A percentile compares a stretch with the other conserved stretches of the same genome.
Conservation (phyloP, 371 early-diverging fungal genomes). For the Funneliformis caledonium region DNA sequence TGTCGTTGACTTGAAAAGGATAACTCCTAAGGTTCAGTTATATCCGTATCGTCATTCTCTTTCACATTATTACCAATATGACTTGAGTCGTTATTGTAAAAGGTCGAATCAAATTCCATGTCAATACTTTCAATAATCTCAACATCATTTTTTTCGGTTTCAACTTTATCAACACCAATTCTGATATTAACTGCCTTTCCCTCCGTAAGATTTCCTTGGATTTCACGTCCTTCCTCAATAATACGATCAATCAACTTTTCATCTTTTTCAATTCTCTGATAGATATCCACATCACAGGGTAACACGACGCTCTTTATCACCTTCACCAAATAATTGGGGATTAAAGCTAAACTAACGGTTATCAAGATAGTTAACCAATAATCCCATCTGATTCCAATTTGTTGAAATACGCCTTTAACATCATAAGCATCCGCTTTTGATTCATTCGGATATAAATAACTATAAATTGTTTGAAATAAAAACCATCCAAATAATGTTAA, state of each 20-base stretch:
- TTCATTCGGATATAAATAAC: slow-evolving; percentile 54
- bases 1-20: not conserved
- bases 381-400: slow-evolving; percentile 45
- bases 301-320: slow-evolving; percentile 50
- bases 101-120: too few relatives aligned
- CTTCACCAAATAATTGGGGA: slow-evolving; percentile 52
- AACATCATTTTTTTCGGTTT: not conserved
- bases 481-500: slow-evolving; percentile 62
- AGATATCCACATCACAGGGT: slow-evolving; percentile 52
- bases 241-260: not conserved
- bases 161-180: not conserved
- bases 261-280: slow-evolving; percentile 51
- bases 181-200: not conserved
- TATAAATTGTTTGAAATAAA: slow-evolving; percentile 57
- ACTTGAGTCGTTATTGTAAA: not conserved
- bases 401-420: slow-evolving; percentile 54
- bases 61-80: not conserved
- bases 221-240: not conserved
- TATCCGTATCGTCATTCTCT: not conserved
- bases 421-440: slow-evolving; percentile 48
- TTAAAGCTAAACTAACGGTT: slow-evolving; percentile 47
- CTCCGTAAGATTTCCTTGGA: slow-evolving; percentile 7
- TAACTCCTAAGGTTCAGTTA: not conserved
- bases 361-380: slow-evolving; percentile 57
- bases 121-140: not conserved